Evolutionary conservation across 2,329 filamentous ascomycete species (phyloP).

Genomic region (Cladosporium sp.): DNA sequence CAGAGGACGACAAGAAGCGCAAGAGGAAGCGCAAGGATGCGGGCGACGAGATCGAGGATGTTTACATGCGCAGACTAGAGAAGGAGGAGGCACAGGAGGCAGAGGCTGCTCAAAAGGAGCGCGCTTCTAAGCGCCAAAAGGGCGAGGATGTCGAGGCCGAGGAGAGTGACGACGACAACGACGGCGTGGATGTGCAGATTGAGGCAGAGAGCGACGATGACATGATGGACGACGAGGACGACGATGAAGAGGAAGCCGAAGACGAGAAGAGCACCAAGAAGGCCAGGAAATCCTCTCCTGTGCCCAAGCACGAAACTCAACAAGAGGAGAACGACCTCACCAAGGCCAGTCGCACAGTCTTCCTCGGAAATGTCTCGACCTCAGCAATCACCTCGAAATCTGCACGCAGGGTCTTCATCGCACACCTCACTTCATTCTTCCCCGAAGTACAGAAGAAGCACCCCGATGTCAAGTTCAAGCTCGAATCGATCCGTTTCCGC

Average conservation of each 20-base stretch:
- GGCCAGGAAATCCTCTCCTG: slow-evolving; percentile 53
- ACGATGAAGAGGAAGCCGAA: slow-evolving; percentile 43
- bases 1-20: slow-evolving; percentile 37
- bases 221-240: slow-evolving; percentile 26
- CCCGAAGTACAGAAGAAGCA: slow-evolving; percentile 46
- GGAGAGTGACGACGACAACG: slow-evolving; percentile 29
- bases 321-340: slow-evolving; percentile 63
- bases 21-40: slow-evolving; percentile 59
- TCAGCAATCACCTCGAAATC: slow-evolving; percentile 79
- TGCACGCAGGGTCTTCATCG: slow-evolving; percentile 73
- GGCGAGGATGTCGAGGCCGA: slow-evolving; percentile 29
- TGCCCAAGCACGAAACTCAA: slow-evolving; percentile 54
- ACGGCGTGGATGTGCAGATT: slow-evolving; percentile 18
- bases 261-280: slow-evolving; percentile 5
- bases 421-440: slow-evolving; percentile 77
- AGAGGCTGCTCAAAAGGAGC: slow-evolving; percentile 30
- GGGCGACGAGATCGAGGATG: slow-evolving; percentile 46
- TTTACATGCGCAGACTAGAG: slow-evolving; percentile 33
- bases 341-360: slow-evolving; percentile 86
- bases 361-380: slow-evolving; percentile 86
- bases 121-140: slow-evolving; percentile 34
- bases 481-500: slow-evolving; percentile 91
- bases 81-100: slow-evolving; percentile 49
- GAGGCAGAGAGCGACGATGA: slow-evolving; percentile 32
- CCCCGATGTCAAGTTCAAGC: slow-evolving; percentile 55